Evolutionary conservation across 2,329 filamentous ascomycete species (phyloP).

Genomic region (Botryotinia calthae): DNA sequence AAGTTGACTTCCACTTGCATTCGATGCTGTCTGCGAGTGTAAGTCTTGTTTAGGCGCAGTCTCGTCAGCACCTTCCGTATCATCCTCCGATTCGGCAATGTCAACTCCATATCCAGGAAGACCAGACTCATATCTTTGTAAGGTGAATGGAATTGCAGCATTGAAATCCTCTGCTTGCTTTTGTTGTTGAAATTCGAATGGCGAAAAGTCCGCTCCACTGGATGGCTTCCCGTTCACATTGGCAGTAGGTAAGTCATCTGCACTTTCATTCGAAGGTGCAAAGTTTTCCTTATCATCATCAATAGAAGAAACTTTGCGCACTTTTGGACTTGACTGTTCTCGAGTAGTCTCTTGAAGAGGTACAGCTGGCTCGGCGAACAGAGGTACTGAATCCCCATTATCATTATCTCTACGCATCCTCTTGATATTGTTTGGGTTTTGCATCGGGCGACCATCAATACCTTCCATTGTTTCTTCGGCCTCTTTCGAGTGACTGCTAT

Average conservation of each 20-base stretch:
- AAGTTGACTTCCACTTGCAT: constrained; percentile 6
- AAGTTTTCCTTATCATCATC: constrained; percentile 38
- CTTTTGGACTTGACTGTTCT: constrained; percentile 37
- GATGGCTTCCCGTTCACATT: constrained; percentile 44
- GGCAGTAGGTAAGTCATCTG: constrained; percentile 22
- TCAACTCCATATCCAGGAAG: constrained; percentile 33
- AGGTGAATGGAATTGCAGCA: constrained; percentile 35
- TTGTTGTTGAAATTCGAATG: constrained; percentile 57
- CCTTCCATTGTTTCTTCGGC: constrained; percentile 49
- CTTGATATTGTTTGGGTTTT: constrained; percentile 69
- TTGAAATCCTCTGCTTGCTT: constrained; percentile 42
- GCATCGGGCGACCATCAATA: constrained; percentile 59
- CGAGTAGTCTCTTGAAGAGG: constrained; percentile 39
- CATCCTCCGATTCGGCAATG: constrained; percentile 36
- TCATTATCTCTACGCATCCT: constrained; percentile 63
- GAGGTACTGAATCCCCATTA: constrained; percentile 70
- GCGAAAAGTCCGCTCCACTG: constrained; percentile 53
- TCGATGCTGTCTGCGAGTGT: constrained; percentile 28
- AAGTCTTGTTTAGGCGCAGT: constrained; percentile 1
- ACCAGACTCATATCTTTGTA: constrained; percentile 32
- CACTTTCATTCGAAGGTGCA: constrained; percentile 26
- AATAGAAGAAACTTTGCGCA: constrained; percentile 22
- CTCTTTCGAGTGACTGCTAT: constrained; percentile 48
- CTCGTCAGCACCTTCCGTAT: constrained; percentile 24
- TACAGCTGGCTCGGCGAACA: constrained; percentile 62